Conservation (phyloP, 805 yeast genomes). For the Dipodascopsis uninucleata region DNA sequence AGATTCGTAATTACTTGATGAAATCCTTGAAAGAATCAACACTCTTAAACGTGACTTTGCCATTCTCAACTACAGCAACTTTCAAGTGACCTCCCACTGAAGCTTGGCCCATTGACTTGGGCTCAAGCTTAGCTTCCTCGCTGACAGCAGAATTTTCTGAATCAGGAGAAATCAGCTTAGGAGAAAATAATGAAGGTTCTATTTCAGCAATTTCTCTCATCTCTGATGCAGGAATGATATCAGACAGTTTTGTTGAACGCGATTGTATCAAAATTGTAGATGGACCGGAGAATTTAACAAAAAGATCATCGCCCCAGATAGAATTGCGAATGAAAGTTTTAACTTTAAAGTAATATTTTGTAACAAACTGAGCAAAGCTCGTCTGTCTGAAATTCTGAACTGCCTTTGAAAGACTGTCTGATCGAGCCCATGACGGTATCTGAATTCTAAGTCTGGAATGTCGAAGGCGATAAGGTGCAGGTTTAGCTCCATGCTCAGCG, state of each 20-base stretch:
- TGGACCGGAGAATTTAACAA: constrained; percentile 32
- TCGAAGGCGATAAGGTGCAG: constrained; percentile 21
- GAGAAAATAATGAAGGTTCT: constrained; percentile 17
- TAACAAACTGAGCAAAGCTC: constrained; percentile 3
- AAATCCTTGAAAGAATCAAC: constrained; percentile 31
- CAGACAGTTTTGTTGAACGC: constrained; percentile 28
- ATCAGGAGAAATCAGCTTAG: constrained; percentile 2
- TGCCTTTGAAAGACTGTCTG: neutral
- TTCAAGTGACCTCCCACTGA: constrained; percentile 32
- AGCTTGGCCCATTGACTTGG: constrained; percentile 18
- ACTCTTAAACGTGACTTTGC: constrained; percentile 32
- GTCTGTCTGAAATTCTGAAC: constrained; percentile 1
- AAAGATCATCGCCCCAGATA: constrained; percentile 33
- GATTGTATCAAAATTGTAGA: constrained; percentile 34
- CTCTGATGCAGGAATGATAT: constrained; percentile 31
- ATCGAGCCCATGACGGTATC: constrained; percentile 15
- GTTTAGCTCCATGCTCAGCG: constrained; percentile 26
- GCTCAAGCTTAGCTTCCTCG: constrained; percentile 7
- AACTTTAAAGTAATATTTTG: constrained; percentile 13
- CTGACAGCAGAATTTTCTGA: constrained; percentile 1
- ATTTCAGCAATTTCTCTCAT: constrained; percentile 19
- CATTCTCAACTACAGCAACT: constrained; percentile 33
- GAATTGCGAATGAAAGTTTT: constrained; percentile 20
- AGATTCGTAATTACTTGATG: constrained; percentile 11
- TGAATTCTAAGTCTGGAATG: constrained; percentile 24